A percentile compares a stretch with the other conserved stretches of the same genome.
Evolutionary conservation across 345 rosid genomes (phyloP).

Genomic region (Adansonia digitata): DNA sequence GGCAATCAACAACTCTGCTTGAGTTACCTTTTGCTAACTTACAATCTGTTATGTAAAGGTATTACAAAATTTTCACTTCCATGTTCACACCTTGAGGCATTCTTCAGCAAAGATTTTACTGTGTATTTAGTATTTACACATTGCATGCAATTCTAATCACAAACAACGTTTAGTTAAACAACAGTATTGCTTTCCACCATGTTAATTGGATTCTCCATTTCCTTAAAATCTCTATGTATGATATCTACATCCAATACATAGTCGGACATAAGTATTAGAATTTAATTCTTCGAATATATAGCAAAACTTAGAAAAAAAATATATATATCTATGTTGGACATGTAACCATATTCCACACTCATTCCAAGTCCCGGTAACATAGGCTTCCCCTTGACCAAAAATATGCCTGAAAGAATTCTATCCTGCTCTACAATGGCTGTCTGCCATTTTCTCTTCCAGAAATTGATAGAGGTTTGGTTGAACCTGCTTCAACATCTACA

Average conservation of each 20-base stretch:
- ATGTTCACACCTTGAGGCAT: neutral
- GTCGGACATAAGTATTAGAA: too few species aligned
- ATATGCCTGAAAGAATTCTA: too few species aligned
- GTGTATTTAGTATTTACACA: neutral
- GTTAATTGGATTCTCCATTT: too few species aligned
- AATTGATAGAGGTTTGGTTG: slow-evolving; percentile 21
- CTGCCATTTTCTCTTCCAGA: slow-evolving; percentile 22
- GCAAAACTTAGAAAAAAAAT: too few species aligned
- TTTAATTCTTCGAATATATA: too few species aligned
- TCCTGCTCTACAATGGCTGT: slow-evolving; percentile 10
- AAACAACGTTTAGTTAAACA: neutral
- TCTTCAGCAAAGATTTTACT: neutral
- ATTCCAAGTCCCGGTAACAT: too few species aligned
- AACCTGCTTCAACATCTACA: slow-evolving; percentile 40
- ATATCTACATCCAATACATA: too few species aligned
- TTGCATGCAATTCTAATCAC: neutral
- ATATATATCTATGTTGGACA: too few species aligned
- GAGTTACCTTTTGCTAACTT: neutral
- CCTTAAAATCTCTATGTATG: too few species aligned
- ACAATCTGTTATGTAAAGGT: neutral
- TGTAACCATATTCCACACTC: too few species aligned
- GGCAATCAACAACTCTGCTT: neutral
- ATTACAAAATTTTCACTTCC: neutral
- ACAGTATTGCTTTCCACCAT: too few species aligned
- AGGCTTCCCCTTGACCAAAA: too few species aligned